Base-by-base conservation (phyloP, 352 stramenopile species). In the Pythium brachiatum region DNA sequence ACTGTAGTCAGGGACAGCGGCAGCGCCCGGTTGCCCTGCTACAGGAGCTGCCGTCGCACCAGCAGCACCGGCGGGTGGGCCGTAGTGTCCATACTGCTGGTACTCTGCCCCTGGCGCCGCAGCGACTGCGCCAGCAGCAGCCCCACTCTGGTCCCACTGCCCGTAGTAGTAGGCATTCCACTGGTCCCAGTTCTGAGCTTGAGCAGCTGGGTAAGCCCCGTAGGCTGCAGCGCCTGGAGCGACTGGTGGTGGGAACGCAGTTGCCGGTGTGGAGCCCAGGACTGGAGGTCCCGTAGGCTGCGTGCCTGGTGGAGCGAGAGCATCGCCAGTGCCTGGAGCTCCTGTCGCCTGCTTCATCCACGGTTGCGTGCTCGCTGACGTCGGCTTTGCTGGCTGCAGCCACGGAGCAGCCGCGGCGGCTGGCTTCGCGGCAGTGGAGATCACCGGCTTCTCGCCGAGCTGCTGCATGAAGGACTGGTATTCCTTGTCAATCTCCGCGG, bases 391-490 rank as follows among this genome's bases (percentile, higher is more conserved):
- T 18, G 82, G 79, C 59, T 92, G 79, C 25, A 94, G 62, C 83
- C 85, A 94, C 18, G 84, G 84, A 8, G 84, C 84, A 34, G 73
- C 57, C 0, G 63, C 50, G 1, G 66, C 71, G 6, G 65, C 61
- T 27, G 75, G 48, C 48, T 81, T 89, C 23, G 70, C 70, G 6
- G 83, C 79, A 8, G 76, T 75, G 48, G 84, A 89, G 26, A 85
- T 86, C 11, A 89, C 60, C 15, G 83, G 75, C 36, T 86, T 88
- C 73, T 95, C 83, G 1, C 86, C 86, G 6, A 95, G 69, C 59
- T 95, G 86, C 56, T 95, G 81, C 86, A 95, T 92, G 60, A 95
- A 93, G 16, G 81, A 88, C 43, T 86, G 75, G 70, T 93, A 95
- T 62, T 95, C 86, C 64, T 92, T 79, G 66, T 95, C 82, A 29